Evolutionary conservation across 2,329 filamentous ascomycete genomes (phyloP).

Genomic region (Colletotrichum shisoi): DNA sequence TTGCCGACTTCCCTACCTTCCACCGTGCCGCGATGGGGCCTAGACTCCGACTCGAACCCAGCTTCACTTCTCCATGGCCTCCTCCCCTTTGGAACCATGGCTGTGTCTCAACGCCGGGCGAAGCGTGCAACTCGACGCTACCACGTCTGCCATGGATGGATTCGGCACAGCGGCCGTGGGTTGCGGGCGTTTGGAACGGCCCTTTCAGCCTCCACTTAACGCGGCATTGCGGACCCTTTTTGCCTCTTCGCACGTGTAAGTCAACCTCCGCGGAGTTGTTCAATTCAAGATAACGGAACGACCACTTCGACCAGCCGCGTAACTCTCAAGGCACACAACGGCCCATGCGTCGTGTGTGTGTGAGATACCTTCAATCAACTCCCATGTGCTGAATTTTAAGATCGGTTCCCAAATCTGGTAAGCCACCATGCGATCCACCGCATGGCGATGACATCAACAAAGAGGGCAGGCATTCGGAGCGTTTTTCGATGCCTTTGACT

Average conservation of each 20-base stretch:
- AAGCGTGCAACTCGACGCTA: background rate
- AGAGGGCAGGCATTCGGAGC: background rate
- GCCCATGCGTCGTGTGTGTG: conserved; percentile 19
- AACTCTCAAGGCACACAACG: background rate
- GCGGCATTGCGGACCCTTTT: conserved; percentile 32
- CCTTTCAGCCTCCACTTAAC: conserved; percentile 36
- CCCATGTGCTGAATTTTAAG: background rate
- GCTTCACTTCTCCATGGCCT: conserved; percentile 9
- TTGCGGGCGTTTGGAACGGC: conserved; percentile 30
- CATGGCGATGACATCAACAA: background rate
- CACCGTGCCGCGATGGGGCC: conserved; percentile 19
- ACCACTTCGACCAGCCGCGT: conserved; percentile 23
- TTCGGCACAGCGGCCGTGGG: conserved; percentile 15
- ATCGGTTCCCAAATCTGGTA: background rate
- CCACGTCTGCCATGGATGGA: conserved; percentile 13
- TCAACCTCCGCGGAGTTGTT: conserved; percentile 36
- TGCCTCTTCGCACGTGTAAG: conserved; percentile 29
- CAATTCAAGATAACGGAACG: conserved; percentile 35
- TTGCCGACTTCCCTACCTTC: conserved; percentile 20
- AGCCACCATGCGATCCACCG: background rate
- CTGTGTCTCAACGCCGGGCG: background rate
- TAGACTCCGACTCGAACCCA: conserved; percentile 16
- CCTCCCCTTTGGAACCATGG: background rate
- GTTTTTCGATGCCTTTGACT: too few species aligned
- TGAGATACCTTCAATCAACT: conserved; percentile 19